Evolutionary conservation across 805 yeast genomes (phyloP), one percentile per base, ranked within the genome.

Genomic region (Hanseniaspora guilliermondii): DNA sequence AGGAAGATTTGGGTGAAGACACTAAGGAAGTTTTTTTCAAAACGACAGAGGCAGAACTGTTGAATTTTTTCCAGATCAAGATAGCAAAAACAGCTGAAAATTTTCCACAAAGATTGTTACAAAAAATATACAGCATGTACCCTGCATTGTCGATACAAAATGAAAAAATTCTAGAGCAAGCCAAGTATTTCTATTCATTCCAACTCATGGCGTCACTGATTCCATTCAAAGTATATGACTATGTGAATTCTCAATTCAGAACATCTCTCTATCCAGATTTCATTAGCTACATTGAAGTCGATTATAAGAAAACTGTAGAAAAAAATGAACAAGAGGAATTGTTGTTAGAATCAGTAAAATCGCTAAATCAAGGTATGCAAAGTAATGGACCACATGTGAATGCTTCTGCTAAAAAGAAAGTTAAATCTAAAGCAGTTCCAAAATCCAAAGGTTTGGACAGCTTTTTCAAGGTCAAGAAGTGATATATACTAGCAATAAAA

Each of bases 1-100:
- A 49, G 36, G 53, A 49, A 36, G 53, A 42, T 8, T 42, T 41
- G 14, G 53, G 47, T 3, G 53, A 41, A 27, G 53, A 42, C 9
- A 17, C 41, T 2, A 49, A 42, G 8, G 53, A 49, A 35, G 17
- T 42, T 5, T 49, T 41, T 42, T 49, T 49, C 35, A 49, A 49
- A 19, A 19, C 42, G 22, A 41, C 48, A 14, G 30, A 49, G 17
- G 30, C 21, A 9, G 42, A 42, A 7, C 27, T 49, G 2, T 11
- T 42, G 4, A n/a, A 35, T 0, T 49, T 49, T 41, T 30, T 49
- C 14, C 21, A 41, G 19, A 24, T 24, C 1, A 49, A 49, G 27
- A 19, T 49, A 30, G 19, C 17, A 11, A 41, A 41, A 3, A 41
- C 25, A 12, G 21, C 42, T 17, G 41, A 35, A 8, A 14, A 35